Evolutionary conservation across 2,329 filamentous ascomycete species (phyloP).

Genomic region (Sporothrix euskadiensis): DNA sequence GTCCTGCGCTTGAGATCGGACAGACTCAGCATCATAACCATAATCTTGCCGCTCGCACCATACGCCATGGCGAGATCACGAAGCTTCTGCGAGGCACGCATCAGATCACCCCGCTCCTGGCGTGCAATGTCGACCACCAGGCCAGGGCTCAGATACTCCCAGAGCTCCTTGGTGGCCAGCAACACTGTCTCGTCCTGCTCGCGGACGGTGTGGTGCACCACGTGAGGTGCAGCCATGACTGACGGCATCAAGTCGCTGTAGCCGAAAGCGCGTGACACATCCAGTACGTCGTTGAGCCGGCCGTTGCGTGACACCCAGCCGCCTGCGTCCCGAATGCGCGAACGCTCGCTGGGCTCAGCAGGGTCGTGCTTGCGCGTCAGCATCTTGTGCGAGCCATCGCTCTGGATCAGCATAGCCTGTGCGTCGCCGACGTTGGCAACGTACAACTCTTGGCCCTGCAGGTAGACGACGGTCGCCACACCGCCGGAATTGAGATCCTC

Average conservation of each 20-base stretch:
- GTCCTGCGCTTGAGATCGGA: constrained; percentile 81
- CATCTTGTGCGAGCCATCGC: constrained; percentile 78
- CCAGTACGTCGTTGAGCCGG: constrained; percentile 85
- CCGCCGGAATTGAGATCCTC: constrained; percentile 89
- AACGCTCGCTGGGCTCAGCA: constrained; percentile 77
- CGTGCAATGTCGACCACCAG: constrained; percentile 89
- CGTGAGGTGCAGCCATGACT: constrained; percentile 86
- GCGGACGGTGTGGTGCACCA: constrained; percentile 73
- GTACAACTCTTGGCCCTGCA: constrained; percentile 86
- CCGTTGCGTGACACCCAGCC: constrained; percentile 95
- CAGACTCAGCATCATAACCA: constrained; percentile 98
- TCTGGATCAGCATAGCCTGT: constrained; percentile 91
- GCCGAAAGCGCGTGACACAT: constrained; percentile 92
- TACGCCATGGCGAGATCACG: constrained; percentile 95
- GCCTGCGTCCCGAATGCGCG: constrained; percentile 88
- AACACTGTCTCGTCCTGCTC: constrained; percentile 94
- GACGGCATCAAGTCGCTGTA: constrained; percentile 91
- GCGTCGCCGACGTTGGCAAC: constrained; percentile 95
- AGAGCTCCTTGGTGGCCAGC: constrained; percentile 86
- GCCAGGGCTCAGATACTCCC: constrained; percentile 89
- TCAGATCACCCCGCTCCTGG: constrained; percentile 82
- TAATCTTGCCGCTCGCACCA: constrained; percentile 89
- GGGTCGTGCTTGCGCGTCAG: constrained; percentile 93
- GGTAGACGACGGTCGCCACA: constrained; percentile 86
- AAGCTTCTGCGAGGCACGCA: constrained; percentile 92